Evolutionary conservation across 371 early-diverging fungal species (phyloP), one percentile per base, ranked within the genome.

Genomic region (Dinochytrium kinnereticum): DNA sequence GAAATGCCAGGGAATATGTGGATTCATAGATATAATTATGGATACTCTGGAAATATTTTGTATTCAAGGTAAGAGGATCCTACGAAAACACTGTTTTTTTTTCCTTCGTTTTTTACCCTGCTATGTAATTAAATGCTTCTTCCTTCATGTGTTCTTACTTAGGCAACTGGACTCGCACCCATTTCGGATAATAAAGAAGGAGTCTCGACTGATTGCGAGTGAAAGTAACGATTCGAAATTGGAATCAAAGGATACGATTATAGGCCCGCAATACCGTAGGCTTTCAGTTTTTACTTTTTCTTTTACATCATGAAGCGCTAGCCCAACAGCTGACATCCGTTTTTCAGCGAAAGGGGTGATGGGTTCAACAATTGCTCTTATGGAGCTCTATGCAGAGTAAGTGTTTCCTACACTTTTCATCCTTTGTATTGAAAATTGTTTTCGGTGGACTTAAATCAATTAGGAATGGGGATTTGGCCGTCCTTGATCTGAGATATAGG

Each of bases 1-100:
- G 66, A 66, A 28, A 40, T 66, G 38, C 66, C 66, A 2, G 66
- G 66, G 15, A 66, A 66, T 40, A 66, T 66, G 66, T 66, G 66
- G 66, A 44, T 66, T n/a, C 66, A 66, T 28, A 39, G 66, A 15
- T 66, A 40, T 28, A 24, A 2, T 2, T 66, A 37, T 30, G 44
- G 66, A 10, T 37, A 37, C 30, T 40, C 44, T 26, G 40, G 66
- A 24, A 44, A 33, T 21, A n/a, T 66, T 7, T 28, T 66, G 2
- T 66, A 66, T 26, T 66, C 66, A 10, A 66, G 66, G 66, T 66
- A 26, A 55, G n/a, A n/a, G n/a, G n/a, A n/a, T n/a, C n/a, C n/a
- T n/a, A n/a, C n/a, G n/a, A n/a, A n/a, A n/a, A n/a, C n/a, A n/a
- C n/a, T n/a, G n/a, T 26, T 55, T 55, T 55, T 55, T 24, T 55